Percentiles rank a stretch among this genome's conserved stretches.
Conservation (phyloP, 169 alveolate species). For the Plasmodium knowlesi region DNA sequence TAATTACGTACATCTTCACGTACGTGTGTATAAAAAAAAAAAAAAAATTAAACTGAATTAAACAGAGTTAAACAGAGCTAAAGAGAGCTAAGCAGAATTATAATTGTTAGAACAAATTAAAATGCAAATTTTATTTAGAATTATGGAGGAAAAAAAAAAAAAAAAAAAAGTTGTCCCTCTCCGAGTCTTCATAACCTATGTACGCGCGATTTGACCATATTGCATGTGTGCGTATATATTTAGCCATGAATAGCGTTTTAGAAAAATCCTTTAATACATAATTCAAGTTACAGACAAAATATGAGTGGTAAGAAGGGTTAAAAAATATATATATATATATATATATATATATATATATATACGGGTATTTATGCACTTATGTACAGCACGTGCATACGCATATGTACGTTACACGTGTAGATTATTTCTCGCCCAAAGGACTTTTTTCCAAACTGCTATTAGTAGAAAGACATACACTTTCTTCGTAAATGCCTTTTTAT, state of each 20-base stretch:
- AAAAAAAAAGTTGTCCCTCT: background rate
- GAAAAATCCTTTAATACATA: background rate
- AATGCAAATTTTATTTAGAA: constrained; percentile 6
- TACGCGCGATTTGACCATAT: background rate
- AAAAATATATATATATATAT: background rate
- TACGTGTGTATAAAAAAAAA: background rate
- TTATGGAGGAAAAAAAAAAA: background rate
- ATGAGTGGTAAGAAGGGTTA: background rate
- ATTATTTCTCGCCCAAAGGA: background rate
- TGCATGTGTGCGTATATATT: background rate
- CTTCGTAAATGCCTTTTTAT: background rate
- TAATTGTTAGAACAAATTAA: constrained; percentile 6
- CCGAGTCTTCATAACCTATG: background rate
- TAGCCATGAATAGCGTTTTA: background rate
- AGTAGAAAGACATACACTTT: background rate
- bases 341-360: too few species aligned
- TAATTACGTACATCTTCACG: background rate
- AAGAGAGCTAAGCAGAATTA: background rate
- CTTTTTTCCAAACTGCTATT: background rate
- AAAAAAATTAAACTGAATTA: background rate
- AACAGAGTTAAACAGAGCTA: background rate
- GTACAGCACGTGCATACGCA: background rate
- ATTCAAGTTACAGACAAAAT: background rate
- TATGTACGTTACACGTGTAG: background rate
- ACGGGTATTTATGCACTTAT: background rate